Base-by-base conservation (phyloP, 2,329 filamentous ascomycete genomes). In the Colletotrichum magnum region DNA sequence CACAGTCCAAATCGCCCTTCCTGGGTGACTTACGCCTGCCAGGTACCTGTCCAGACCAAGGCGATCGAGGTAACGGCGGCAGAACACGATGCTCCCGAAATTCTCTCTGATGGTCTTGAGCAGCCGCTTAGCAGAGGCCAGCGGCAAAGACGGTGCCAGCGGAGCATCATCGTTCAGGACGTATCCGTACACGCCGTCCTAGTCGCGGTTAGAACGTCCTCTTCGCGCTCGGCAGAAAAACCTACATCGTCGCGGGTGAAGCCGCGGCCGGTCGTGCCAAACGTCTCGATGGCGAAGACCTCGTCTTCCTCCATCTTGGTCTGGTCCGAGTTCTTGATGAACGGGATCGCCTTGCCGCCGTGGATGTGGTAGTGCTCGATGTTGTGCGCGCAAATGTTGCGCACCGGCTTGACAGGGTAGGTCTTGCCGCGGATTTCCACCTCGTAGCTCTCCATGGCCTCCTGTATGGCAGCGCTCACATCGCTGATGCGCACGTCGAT, bases 221-320 rank as follows among this genome's bases (percentile, higher is more conserved):
- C 15, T 21, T 9, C 13, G 4, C 21, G 1, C 10, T 16, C 24
- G 7, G 15, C 45, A 15, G 10, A 2, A 18, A 1, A 6, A 74
- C 77, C 74, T 82, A 94, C 92, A 81, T 97, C 94, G 77, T 98
- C 94, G 73, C 90, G 85, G 65, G 97, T 93, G 77, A 93, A 93
- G 73, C 94, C 95, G 78, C 94, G 95, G 72, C 95, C 95, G 24
- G 95, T 98, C 79, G 92, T 96, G 70, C 95, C 95, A 80, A 98
- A 98, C 0, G 95, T 98, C 84, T 98, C 95, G 75, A 98, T 97
- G 72, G 95, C 95, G 80, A 97, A 98, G 18, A 94, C 91, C 77
- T 98, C 95, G 50, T 94, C 94, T 82, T 98, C 95, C 83, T 98
- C 95, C 95, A 98, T 98, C 87, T 97, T 97, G 60, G 94, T 97